These are phyloP conservation scores for Penicillium vulpinum DNA, from an alignment of 2,329 filamentous ascomycete species.

Conservation along the genomic window DNA sequence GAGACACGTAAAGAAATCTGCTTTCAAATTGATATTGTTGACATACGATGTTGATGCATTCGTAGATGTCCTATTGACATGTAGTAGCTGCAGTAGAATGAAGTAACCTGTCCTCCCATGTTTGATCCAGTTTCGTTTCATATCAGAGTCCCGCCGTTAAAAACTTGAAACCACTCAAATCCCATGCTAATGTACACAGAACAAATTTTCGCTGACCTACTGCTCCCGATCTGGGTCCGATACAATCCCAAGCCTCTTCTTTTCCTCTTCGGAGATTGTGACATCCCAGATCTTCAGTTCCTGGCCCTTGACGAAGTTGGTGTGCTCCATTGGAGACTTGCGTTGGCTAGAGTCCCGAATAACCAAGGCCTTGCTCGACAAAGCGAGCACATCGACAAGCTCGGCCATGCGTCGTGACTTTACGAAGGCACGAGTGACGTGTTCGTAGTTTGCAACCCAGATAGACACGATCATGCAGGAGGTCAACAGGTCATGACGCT, in stretches of 20 bases:
- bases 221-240: background rate
- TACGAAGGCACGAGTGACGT: conserved; percentile 65
- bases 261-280: conserved; percentile 26
- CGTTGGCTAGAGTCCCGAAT: conserved; percentile 35
- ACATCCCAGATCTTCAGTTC: conserved; percentile 44
- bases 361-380: conserved; percentile 69
- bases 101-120: conserved; percentile 7
- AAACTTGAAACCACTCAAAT: conserved; percentile 2
- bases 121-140: conserved; percentile 5
- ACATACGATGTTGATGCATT: conserved; percentile 1
- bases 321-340: conserved; percentile 45
- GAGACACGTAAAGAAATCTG: background rate
- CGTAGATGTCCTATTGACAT: conserved; percentile 4
- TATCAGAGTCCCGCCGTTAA: conserved; percentile 8
- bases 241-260: conserved; percentile 11
- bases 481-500: conserved; percentile 70
- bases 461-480: conserved; percentile 85
- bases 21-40: background rate
- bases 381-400: conserved; percentile 73
- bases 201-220: conserved; percentile 5
- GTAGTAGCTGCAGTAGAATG: background rate
- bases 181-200: conserved; percentile 23
- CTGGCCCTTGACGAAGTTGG: conserved; percentile 40
- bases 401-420: conserved; percentile 69
- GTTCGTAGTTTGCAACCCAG: conserved; percentile 69